Conservation (phyloP, 2,329 filamentous ascomycete species). For the Paraconiothyrium sp. region DNA sequence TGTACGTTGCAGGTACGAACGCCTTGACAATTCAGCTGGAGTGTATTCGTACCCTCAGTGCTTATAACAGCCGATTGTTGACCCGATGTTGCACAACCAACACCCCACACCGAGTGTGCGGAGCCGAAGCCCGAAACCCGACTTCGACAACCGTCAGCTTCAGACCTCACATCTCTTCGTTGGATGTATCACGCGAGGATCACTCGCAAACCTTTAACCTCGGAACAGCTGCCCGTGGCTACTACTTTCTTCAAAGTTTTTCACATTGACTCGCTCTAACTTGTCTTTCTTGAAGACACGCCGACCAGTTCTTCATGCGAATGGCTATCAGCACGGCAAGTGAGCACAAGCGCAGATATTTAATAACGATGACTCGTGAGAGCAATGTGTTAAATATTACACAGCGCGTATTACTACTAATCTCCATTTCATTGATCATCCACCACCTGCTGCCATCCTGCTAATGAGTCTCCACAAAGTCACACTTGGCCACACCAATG, state of each 20-base stretch:
- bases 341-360: not conserved
- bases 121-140: slow-evolving; percentile 21
- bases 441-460: not conserved
- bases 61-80: slow-evolving; percentile 7
- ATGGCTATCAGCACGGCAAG: not conserved
- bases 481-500: not conserved
- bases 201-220: not conserved
- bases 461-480: not conserved
- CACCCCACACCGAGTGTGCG: slow-evolving; percentile 6
- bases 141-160: not conserved
- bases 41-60: not conserved
- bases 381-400: not conserved
- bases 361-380: not conserved
- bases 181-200: not conserved
- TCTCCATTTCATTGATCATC: not conserved
- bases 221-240: too few species aligned
- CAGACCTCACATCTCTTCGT: not conserved
- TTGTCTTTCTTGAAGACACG: too few species aligned
- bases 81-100: slow-evolving; percentile 6
- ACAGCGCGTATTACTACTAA: not conserved
- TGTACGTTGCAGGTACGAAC: not conserved
- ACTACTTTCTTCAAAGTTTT: too few species aligned
- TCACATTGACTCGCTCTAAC: too few species aligned
- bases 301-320: not conserved
- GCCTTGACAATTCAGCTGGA: not conserved